These are phyloP conservation scores for Klebsormidium nitens DNA, from an alignment of 139 green algal species.

Conservation along the genomic window DNA sequence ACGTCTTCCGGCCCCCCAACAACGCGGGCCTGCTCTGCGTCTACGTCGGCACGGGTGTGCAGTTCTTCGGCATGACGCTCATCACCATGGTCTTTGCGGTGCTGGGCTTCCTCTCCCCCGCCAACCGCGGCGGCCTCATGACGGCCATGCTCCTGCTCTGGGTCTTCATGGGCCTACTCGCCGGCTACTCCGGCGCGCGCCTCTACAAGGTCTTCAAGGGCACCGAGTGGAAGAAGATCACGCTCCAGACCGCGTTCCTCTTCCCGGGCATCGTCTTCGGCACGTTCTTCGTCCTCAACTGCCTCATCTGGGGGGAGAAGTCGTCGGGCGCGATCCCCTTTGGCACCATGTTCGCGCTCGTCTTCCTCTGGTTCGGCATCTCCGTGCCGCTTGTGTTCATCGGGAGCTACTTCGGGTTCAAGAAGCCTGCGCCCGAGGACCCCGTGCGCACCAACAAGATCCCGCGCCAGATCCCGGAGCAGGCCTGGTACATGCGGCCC, in stretches of 20 bases:
- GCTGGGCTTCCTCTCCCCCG: constrained; percentile 94
- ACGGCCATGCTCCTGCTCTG: constrained; percentile 95
- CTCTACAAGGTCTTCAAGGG: constrained; percentile 87
- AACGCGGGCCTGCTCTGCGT: constrained; percentile 69
- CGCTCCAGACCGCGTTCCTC: constrained; percentile 81
- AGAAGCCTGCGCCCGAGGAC: constrained; percentile 72
- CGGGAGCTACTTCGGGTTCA: constrained; percentile 93
- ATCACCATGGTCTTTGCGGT: constrained; percentile 94
- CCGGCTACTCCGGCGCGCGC: constrained; percentile 84
- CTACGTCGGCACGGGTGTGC: constrained; percentile 87
- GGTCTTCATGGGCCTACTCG: constrained; percentile 93
- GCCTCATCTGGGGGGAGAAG: constrained; percentile 89
- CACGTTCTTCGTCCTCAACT: constrained; percentile 92
- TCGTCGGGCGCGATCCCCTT: constrained; percentile 89
- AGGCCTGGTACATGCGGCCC: constrained; percentile 95
- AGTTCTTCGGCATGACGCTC: constrained; percentile 88
- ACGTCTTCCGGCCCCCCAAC: constrained; percentile 90
- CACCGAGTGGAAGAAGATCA: constrained; percentile 88
- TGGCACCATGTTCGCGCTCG: constrained; percentile 89
- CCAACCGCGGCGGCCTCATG: constrained; percentile 96
- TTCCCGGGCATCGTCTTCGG: constrained; percentile 82
- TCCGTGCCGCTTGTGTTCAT: constrained; percentile 93
- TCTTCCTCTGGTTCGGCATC: constrained; percentile 97
- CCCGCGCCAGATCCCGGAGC: constrained; percentile 91
- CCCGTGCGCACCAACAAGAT: constrained; percentile 99